Conservation (phyloP, 768 basidiomycete genomes). For the Tylopilus sp. region DNA sequence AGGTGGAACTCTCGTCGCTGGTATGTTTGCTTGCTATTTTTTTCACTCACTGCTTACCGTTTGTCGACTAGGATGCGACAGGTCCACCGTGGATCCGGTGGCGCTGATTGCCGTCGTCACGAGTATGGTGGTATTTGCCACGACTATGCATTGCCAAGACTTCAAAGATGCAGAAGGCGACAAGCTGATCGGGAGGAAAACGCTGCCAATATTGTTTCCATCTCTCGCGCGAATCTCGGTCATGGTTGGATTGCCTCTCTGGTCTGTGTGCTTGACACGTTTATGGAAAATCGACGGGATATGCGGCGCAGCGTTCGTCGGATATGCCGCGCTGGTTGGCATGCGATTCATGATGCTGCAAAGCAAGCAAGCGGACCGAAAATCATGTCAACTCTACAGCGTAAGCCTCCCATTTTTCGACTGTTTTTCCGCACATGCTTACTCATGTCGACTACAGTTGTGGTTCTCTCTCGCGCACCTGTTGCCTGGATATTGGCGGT, state of each 20-base stretch:
- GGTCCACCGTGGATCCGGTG: slow-evolving; percentile 21
- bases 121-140: slow-evolving; percentile 34
- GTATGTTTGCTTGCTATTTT: slow-evolving; percentile 17
- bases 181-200: slow-evolving; percentile 34
- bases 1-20: slow-evolving; percentile 36
- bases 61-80: slow-evolving; percentile 22
- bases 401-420: slow-evolving; percentile 14
- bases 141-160: slow-evolving; percentile 35
- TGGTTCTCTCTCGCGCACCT: slow-evolving; percentile 33
- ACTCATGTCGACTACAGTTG: slow-evolving; percentile 13
- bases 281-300: slow-evolving; percentile 28
- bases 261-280: slow-evolving; percentile 28
- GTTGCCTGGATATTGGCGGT: slow-evolving; percentile 30
- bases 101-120: slow-evolving; percentile 28
- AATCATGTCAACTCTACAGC: slow-evolving; percentile 31
- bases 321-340: slow-evolving; percentile 24
- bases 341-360: slow-evolving; percentile 25
- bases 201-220: slow-evolving; percentile 44
- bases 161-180: slow-evolving; percentile 46
- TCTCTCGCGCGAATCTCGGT: slow-evolving; percentile 23
- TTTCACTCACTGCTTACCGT: slow-evolving; percentile 1
- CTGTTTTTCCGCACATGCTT: not conserved
- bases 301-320: slow-evolving; percentile 25
- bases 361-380: slow-evolving; percentile 21
- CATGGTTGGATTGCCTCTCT: slow-evolving; percentile 27